phyloP scores from a whole-genome alignment of 345 rosid species.

The Eucalyptus grandis region DNA sequence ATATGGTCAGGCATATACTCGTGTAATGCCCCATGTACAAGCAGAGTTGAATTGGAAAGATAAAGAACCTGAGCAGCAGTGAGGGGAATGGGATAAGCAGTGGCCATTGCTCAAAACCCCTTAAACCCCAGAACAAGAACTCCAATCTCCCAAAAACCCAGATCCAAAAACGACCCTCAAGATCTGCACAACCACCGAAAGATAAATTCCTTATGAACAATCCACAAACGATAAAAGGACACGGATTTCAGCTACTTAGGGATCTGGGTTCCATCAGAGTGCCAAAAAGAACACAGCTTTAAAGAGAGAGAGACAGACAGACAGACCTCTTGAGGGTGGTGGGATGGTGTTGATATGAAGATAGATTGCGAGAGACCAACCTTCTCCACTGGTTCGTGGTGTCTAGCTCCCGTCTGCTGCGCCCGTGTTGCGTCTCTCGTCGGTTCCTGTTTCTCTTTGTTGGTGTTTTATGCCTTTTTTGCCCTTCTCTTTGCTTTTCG shows the following conservation, averaged over 20 bases:
- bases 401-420: not conserved
- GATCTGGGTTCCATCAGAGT: not conserved
- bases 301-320: not conserved
- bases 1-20: not conserved
- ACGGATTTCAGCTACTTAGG: not conserved
- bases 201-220: not conserved
- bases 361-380: not conserved
- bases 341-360: not conserved
- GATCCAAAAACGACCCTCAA: not conserved
- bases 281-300: not conserved
- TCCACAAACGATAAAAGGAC: not conserved
- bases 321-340: not conserved
- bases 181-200: not conserved
- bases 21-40: not conserved
- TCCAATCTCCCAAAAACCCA: not conserved
- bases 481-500: not conserved
- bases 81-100: constrained; percentile 20
- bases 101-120: constrained; percentile 12
- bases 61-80: constrained; percentile 22
- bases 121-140: not conserved
- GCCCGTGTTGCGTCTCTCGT: not conserved
- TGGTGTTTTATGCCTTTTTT: not conserved
- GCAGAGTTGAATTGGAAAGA: not conserved
- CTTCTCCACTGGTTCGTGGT: not conserved
- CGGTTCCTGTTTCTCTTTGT: not conserved